Conservation (phyloP, 2,329 filamentous ascomycete genomes). For the Hymenoscyphus occultus region DNA sequence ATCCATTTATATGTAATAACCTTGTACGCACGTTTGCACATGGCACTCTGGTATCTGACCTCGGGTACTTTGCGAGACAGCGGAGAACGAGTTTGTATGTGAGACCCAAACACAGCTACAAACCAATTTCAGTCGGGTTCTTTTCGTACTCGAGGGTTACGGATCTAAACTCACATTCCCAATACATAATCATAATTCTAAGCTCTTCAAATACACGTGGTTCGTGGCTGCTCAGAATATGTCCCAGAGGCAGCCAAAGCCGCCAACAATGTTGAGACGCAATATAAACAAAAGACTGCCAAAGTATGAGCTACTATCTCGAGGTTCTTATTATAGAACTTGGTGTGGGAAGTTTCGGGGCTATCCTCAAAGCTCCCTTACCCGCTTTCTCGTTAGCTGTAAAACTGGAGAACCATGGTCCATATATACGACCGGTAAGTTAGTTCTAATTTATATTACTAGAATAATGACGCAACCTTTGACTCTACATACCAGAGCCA, state of each 20-base stretch:
- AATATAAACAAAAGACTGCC: not conserved
- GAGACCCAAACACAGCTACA: constrained; percentile 2
- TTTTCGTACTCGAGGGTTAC: not conserved
- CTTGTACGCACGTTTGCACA: too few relatives aligned
- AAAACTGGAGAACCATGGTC: not conserved
- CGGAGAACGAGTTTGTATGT: constrained; percentile 2
- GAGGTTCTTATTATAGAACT: not conserved
- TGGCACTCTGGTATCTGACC: too few relatives aligned
- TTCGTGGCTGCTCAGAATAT: not conserved
- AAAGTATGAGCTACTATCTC: constrained; percentile 6
- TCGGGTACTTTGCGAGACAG: not conserved
- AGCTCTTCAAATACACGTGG: not conserved
- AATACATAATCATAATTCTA: not conserved
- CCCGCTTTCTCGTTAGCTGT: too few relatives aligned
- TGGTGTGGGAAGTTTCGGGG: not conserved
- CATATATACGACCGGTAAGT: too few relatives aligned
- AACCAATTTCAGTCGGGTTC: not conserved
- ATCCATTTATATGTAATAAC: too few relatives aligned
- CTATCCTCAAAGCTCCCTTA: too few relatives aligned
- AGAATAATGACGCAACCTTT: too few relatives aligned
- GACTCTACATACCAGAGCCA: too few relatives aligned
- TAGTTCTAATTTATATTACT: too few relatives aligned
- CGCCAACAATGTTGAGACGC: not conserved
- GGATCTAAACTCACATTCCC: constrained; percentile 2
- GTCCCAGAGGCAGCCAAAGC: not conserved